A percentile compares a stretch with the other conserved stretches of the same genome.
Conservation (phyloP, 2,329 filamentous ascomycete genomes). For the Colletotrichum musae region DNA sequence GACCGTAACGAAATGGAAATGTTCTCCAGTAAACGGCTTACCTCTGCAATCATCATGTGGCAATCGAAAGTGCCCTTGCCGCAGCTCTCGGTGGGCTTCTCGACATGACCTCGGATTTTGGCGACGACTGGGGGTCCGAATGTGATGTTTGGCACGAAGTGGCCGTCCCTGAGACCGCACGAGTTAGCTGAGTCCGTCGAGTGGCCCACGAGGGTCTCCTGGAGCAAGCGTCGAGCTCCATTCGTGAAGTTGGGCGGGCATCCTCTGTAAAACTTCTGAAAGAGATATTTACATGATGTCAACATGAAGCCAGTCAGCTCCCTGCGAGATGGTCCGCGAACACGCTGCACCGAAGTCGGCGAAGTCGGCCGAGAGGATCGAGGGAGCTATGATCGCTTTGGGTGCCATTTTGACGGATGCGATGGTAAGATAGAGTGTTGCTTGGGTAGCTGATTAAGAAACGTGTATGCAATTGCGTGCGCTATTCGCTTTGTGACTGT, state of each 20-base stretch:
- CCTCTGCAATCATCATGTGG: slow-evolving; percentile 99
- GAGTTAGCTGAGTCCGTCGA: slow-evolving; percentile 8
- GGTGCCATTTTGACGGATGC: slow-evolving; percentile 77
- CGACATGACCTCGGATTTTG: slow-evolving; percentile 90
- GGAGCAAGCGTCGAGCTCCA: not conserved
- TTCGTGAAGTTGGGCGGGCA: not conserved
- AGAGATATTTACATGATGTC: slow-evolving; percentile 66
- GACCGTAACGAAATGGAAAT: not conserved
- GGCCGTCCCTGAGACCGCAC: slow-evolving; percentile 81
- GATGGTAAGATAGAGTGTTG: slow-evolving; percentile 1
- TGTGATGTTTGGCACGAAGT: slow-evolving; percentile 99
- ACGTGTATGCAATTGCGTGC: not conserved
- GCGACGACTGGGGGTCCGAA: slow-evolving; percentile 96
- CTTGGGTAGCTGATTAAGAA: slow-evolving; percentile 11
- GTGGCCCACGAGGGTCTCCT: slow-evolving; percentile 11
- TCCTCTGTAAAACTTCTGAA: no score
- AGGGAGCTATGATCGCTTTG: slow-evolving; percentile 94
- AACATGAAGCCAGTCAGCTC: slow-evolving; percentile 94
- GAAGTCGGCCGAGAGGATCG: slow-evolving; percentile 98
- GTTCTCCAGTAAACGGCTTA: slow-evolving; percentile 56
- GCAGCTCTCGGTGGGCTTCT: slow-evolving; percentile 76
- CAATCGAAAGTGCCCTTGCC: slow-evolving; percentile 97
- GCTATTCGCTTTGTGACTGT: no score
- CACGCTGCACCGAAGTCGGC: slow-evolving; percentile 89
- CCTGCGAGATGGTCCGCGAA: slow-evolving; percentile 85